Evolutionary conservation across 2,329 filamentous ascomycete species (phyloP).

Genomic region (Dactylellina leptospora): DNA sequence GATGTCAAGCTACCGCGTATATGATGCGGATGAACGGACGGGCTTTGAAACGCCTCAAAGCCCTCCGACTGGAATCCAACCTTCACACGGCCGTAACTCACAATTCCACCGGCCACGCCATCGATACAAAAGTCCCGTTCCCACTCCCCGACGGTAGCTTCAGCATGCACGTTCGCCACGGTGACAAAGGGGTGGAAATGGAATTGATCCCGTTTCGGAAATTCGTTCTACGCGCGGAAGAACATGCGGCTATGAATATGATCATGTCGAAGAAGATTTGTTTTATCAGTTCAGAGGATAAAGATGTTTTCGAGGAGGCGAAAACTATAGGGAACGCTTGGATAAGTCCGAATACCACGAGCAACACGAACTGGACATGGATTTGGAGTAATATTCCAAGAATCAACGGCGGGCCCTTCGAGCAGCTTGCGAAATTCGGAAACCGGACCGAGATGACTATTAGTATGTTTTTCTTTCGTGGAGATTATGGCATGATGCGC

Average conservation of each 20-base stretch:
- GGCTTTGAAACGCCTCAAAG: conserved; percentile 40
- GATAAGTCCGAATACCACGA: conserved; percentile 48
- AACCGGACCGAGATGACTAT: conserved; percentile 57
- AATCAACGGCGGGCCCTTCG: conserved; percentile 54
- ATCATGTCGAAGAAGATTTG: conserved; percentile 51
- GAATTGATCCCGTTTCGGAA: conserved; percentile 52
- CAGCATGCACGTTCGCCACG: conserved; percentile 56
- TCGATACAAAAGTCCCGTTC: conserved; percentile 46
- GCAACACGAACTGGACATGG: conserved; percentile 54
- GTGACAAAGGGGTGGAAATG: conserved; percentile 55
- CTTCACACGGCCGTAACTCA: conserved; percentile 41
- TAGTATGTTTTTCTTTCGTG: conserved; percentile 19
- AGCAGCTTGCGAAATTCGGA: conserved; percentile 55
- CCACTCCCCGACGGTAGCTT: conserved; percentile 54
- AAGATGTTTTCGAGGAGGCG: conserved; percentile 51
- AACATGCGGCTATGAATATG: conserved; percentile 53
- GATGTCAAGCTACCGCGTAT: conserved; percentile 54
- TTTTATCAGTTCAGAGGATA: conserved; percentile 55
- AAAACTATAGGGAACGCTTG: conserved; percentile 44
- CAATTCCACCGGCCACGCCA: conserved; percentile 6
- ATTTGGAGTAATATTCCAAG: conserved; percentile 55
- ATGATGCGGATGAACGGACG: conserved; percentile 55
- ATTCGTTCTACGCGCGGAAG: conserved; percentile 50
- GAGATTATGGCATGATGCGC: background rate
- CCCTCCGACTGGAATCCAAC: conserved; percentile 39